Evolutionary conservation across 257 asterid genomes (phyloP).

Genomic region (Pogostemon cablin): DNA sequence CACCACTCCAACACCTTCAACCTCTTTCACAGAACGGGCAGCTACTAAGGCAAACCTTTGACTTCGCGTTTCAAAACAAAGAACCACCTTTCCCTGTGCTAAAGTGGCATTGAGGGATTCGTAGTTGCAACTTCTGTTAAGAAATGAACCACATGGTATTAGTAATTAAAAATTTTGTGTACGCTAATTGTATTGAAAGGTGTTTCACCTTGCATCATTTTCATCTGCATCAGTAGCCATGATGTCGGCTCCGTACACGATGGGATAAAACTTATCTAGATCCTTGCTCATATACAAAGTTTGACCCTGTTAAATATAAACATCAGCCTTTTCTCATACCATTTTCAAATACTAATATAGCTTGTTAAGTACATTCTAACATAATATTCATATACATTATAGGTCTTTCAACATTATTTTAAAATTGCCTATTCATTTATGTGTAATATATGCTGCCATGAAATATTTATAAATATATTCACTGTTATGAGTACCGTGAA

Average conservation of each 20-base stretch:
- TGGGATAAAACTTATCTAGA: constrained; percentile 31
- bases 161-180: neutral
- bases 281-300: constrained; percentile 27
- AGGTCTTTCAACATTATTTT: too few relatives aligned
- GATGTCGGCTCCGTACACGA: constrained; percentile 42
- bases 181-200: neutral
- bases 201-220: constrained; percentile 36
- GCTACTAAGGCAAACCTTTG: constrained; percentile 34
- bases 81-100: constrained; percentile 40
- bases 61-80: constrained; percentile 40
- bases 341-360: too few relatives aligned
- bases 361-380: too few relatives aligned
- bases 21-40: constrained; percentile 33
- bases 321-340: too few relatives aligned
- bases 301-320: constrained; percentile 28
- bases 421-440: too few relatives aligned
- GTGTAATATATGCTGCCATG: too few relatives aligned
- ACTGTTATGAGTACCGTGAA: constrained; percentile 24
- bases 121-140: constrained; percentile 35
- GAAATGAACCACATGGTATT: neutral
- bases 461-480: too few relatives aligned
- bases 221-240: constrained; percentile 31
- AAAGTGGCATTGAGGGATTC: constrained; percentile 42
- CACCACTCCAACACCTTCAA: constrained; percentile 38
- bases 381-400: too few relatives aligned